Conservation (phyloP, 2,329 filamentous ascomycete genomes). For the Penicillium sp. region DNA sequence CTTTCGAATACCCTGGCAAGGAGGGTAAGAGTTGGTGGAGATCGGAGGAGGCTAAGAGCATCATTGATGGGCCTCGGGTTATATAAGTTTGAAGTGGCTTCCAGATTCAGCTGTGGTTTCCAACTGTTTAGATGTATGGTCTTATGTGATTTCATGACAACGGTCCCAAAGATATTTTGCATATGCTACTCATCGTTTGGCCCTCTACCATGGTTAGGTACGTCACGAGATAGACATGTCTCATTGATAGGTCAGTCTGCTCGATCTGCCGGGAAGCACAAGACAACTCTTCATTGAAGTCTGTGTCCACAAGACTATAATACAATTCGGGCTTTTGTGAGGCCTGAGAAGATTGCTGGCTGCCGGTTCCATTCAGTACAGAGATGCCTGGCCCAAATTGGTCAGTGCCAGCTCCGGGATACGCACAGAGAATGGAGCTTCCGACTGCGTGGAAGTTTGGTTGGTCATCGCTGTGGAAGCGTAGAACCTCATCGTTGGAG, state of each 20-base stretch:
- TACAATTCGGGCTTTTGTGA: conserved; percentile 17
- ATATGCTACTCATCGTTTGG: not conserved
- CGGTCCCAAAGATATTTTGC: conserved; percentile 13
- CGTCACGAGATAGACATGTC: too few species aligned
- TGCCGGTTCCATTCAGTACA: conserved; percentile 14
- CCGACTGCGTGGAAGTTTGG: not conserved
- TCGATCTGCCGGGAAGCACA: not conserved
- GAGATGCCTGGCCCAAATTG: not conserved
- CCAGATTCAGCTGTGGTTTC: not conserved
- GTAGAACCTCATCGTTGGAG: not conserved
- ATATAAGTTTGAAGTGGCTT: conserved; percentile 19
- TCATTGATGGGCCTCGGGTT: conserved; percentile 57
- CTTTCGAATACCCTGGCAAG: conserved; percentile 70
- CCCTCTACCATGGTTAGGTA: too few species aligned
- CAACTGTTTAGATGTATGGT: conserved; percentile 5
- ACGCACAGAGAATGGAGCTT: not conserved
- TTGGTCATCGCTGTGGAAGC: not conserved
- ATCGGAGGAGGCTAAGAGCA: conserved; percentile 70
- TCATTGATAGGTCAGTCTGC: too few species aligned
- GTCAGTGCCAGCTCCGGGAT: not conserved
- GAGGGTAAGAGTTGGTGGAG: conserved; percentile 82
- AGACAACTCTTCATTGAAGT: not conserved
- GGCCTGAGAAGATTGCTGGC: not conserved
- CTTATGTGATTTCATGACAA: conserved; percentile 21
- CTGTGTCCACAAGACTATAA: conserved; percentile 12